phyloP scores from a whole-genome alignment of 2,329 filamentous ascomycete species.

The Beauveria medogensis region DNA sequence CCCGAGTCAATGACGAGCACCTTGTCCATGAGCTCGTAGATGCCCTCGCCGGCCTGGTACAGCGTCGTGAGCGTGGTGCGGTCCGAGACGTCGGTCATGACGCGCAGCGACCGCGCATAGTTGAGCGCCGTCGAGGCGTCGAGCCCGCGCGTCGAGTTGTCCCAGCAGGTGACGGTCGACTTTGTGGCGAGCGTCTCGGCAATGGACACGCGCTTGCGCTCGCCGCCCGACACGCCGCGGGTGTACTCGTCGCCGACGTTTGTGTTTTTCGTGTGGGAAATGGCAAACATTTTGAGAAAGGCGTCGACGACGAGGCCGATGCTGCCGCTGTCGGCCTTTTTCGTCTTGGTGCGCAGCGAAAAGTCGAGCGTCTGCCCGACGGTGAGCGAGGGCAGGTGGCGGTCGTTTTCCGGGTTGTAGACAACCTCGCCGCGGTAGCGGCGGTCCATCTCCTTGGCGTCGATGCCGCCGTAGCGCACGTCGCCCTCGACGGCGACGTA shows the following conservation, averaged over 20 bases:
- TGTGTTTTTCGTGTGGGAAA: constrained; percentile 66
- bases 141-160: constrained; percentile 72
- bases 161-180: constrained; percentile 67
- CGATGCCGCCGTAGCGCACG: constrained; percentile 51
- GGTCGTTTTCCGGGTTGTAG: constrained; percentile 63
- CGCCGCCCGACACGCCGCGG: constrained; percentile 70
- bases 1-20: constrained; percentile 70
- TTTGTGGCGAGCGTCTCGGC: constrained; percentile 70
- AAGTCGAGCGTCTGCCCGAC: constrained; percentile 74
- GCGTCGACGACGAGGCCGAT: constrained; percentile 63
- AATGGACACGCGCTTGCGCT: constrained; percentile 73
- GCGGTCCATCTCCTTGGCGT: constrained; percentile 37
- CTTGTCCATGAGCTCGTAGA: constrained; percentile 60
- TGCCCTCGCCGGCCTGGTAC: constrained; percentile 36
- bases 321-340: constrained; percentile 52
- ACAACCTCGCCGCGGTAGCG: constrained; percentile 55
- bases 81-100: constrained; percentile 70
- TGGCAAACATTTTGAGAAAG: constrained; percentile 70
- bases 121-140: constrained; percentile 74
- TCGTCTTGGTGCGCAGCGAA: constrained; percentile 67
- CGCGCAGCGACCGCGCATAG: constrained; percentile 60
- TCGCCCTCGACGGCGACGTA: constrained; percentile 62
- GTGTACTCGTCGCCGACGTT: constrained; percentile 65
- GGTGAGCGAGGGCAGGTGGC: constrained; percentile 64
- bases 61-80: constrained; percentile 39